Base-by-base conservation (phyloP, 108 stramenopile genomes). In the Nitzschia inconspicua region DNA sequence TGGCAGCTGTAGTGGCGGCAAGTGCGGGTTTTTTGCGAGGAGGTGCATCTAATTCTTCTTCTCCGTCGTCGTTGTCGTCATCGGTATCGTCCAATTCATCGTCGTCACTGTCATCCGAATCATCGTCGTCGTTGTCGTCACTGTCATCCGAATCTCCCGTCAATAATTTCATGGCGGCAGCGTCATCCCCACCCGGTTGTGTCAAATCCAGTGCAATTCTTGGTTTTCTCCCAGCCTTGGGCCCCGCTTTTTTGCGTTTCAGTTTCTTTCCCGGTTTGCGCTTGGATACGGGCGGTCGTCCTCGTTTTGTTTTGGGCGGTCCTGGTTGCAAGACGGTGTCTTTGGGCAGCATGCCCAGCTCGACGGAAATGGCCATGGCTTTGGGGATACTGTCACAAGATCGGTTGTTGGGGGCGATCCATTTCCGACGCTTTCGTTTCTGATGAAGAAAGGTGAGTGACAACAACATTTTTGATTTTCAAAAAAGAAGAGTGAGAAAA, bases 331-430 rank as follows among this genome's bases (percentile, higher is more conserved):
- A 63, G 43, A 63, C 56, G 8, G 70, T 72, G 58, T 74, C 80
- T 11, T 75, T 35, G 8, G 80, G 76, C 36, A 82, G 36, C 46
- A 82, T 53, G 11, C 80, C 76, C 44, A 77, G 57, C 53, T 76
- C 76, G 11, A 82, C 72, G 18, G 80, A 82, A 35, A 82, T 82
- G 22, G 57, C 60, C 37, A 82, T 57, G 10, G 80, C 80, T 34
- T 82, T 82, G 27, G 80, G 82, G 31, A 83, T 79, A 39, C 75
- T 78, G 47, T 82, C 80, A 43, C 75, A 78, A 1, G 67, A 68
- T 18, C 73, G 59, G 14, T 74, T 77, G 52, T 72, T 76, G 20
- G 81, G 71, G 28, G 70, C 64, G 47, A 74, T 75, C 76, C 76
- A 77, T 65, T 75, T 77, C 26, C 81, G 74, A 19, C 81, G 77